Conservation (phyloP, 768 basidiomycete genomes). For the Tulasnella sp. region DNA sequence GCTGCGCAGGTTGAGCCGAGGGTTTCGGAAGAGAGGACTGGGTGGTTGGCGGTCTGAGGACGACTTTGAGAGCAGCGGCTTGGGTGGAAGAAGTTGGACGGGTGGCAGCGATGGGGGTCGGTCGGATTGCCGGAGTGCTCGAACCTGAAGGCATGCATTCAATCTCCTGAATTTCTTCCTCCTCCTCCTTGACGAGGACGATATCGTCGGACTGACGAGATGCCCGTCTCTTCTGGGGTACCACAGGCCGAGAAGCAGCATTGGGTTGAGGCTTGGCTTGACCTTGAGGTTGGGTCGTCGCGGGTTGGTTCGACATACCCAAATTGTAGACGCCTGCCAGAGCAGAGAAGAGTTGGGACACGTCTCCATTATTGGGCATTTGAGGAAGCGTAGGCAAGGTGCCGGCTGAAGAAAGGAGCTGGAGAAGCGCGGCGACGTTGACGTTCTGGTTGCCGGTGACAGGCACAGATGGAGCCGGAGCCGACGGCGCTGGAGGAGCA, state of each 20-base stretch:
- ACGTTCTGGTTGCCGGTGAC: slow-evolving; percentile 3
- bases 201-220: background rate
- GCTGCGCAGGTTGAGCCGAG: background rate
- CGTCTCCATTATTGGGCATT: background rate
- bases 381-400: background rate
- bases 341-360: slow-evolving; percentile 20
- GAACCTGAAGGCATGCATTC: background rate
- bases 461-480: background rate
- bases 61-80: background rate
- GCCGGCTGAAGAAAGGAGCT: slow-evolving; percentile 6
- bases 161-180: slow-evolving; percentile 21
- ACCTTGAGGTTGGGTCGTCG: background rate
- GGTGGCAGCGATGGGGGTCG: background rate
- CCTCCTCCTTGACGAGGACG: slow-evolving; percentile 16
- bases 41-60: background rate
- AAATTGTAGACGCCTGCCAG: slow-evolving; percentile 6
- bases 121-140: background rate
- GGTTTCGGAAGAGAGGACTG: background rate
- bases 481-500: background rate
- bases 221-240: too few species aligned
- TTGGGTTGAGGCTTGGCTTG: background rate
- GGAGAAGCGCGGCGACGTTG: slow-evolving; percentile 18
- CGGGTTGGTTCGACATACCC: background rate
- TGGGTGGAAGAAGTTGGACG: background rate
- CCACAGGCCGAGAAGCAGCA: background rate